Percentiles rank a stretch among this genome's conserved stretches.
Evolutionary conservation across 495 filamentous ascomycete species (phyloP).

Genomic region (Trichoderma reesei): DNA sequence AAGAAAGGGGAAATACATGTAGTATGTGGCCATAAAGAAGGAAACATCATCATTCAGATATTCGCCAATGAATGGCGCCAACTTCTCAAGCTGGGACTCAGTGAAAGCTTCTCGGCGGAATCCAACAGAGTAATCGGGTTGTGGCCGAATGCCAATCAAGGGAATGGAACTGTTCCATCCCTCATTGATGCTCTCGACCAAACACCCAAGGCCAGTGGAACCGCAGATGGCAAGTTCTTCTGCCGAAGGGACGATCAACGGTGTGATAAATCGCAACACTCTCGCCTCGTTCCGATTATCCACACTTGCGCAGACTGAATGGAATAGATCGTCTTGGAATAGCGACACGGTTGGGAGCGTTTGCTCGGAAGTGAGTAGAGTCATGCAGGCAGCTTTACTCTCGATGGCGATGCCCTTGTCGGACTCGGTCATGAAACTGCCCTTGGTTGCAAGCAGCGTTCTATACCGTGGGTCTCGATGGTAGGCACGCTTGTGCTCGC

Average conservation of each 20-base stretch:
- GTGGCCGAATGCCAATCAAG: constrained; percentile 23
- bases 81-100: constrained; percentile 28
- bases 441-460: constrained; percentile 25
- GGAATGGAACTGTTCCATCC: constrained; percentile 29
- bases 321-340: neutral
- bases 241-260: constrained; percentile 29
- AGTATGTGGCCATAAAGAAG: constrained; percentile 30
- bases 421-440: constrained; percentile 28
- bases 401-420: neutral
- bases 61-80: constrained; percentile 27
- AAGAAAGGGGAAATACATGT: constrained; percentile 35
- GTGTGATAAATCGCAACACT: constrained; percentile 30
- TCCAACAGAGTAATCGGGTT: constrained; percentile 37
- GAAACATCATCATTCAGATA: constrained; percentile 16
- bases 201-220: constrained; percentile 21
- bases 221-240: constrained; percentile 24
- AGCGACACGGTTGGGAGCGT: neutral
- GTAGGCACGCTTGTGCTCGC: constrained; percentile 32
- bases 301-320: constrained; percentile 18
- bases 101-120: constrained; percentile 33
- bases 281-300: constrained; percentile 27
- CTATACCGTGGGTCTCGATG: constrained; percentile 28
- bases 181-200: constrained; percentile 36
- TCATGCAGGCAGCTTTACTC: neutral
- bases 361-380: neutral